A percentile compares a stretch with the other conserved stretches of the same genome.
These are phyloP conservation scores for Suhomyces ambrosiae DNA, from an alignment of 1,139 yeast species.

Conservation along the genomic window DNA sequence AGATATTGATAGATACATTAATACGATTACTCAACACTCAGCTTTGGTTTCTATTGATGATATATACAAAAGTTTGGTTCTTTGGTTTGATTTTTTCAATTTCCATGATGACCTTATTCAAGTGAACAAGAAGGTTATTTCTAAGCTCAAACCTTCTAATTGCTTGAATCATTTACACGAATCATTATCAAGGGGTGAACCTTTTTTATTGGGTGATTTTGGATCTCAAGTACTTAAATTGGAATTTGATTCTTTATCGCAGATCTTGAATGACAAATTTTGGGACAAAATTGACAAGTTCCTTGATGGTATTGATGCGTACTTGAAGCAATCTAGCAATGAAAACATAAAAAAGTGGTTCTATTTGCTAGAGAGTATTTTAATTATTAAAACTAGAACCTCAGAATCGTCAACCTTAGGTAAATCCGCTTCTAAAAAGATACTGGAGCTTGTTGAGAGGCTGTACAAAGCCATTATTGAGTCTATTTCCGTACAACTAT, in stretches of 20 bases:
- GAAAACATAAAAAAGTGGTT: constrained; percentile 6
- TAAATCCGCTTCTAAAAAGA: not conserved
- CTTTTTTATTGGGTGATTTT: constrained; percentile 18
- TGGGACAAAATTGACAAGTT: constrained; percentile 16
- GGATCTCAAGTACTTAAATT: constrained; percentile 11
- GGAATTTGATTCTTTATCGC: constrained; percentile 17
- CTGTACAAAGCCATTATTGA: constrained; percentile 11
- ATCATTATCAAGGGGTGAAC: constrained; percentile 1
- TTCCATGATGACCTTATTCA: constrained; percentile 16
- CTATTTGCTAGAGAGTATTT: constrained; percentile 11
- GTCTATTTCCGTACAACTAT: not conserved
- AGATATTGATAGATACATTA: constrained; percentile 29
- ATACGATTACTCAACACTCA: constrained; percentile 13
- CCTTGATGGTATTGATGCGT: not conserved
- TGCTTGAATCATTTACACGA: constrained; percentile 17
- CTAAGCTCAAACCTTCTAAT: constrained; percentile 14
- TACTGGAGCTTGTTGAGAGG: constrained; percentile 2
- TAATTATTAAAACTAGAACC: constrained; percentile 11
- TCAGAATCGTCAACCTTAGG: not conserved
- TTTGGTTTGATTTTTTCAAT: constrained; percentile 28
- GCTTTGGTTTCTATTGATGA: constrained; percentile 10
- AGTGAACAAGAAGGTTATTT: constrained; percentile 9
- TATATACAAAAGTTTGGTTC: constrained; percentile 17
- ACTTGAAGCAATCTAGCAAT: constrained; percentile 6
- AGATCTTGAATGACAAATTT: constrained; percentile 14